Conservation (phyloP, 2,329 filamentous ascomycete species). For the Chaetomium sp. region DNA sequence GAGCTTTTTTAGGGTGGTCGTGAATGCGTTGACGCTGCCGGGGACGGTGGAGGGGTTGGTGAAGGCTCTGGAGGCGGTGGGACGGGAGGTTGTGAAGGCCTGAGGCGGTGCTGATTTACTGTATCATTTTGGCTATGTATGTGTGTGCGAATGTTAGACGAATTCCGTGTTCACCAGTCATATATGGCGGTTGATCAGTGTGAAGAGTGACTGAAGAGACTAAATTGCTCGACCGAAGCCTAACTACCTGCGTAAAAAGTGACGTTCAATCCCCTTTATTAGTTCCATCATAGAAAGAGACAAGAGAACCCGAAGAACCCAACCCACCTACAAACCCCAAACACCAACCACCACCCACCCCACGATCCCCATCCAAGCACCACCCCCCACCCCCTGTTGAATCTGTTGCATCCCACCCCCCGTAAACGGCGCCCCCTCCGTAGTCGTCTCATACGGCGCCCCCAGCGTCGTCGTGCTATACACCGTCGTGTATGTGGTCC, state of each 20-base stretch:
- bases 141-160: not conserved
- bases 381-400: not conserved
- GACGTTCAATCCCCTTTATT: too few species aligned
- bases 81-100: constrained; percentile 23
- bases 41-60: constrained; percentile 49
- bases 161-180: not conserved
- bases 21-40: constrained; percentile 49
- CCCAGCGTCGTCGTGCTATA: not conserved
- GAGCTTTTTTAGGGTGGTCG: constrained; percentile 53
- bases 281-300: not conserved
- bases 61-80: constrained; percentile 45
- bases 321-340: not conserved
- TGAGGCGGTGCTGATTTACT: too few species aligned
- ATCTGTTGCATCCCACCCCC: too few species aligned
- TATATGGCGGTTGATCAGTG: not conserved
- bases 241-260: too few species aligned
- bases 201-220: too few species aligned
- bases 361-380: not conserved
- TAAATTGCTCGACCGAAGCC: too few species aligned
- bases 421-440: not conserved
- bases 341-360: not conserved
- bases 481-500: not conserved
- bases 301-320: not conserved
- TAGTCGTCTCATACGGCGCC: constrained; percentile 3
- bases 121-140: too few species aligned